Percentiles rank a stretch among this genome's conserved stretches.
Conservation (phyloP, 1,284 basidiomycete species). For the Sporisorium iseilematis-ciliati region DNA sequence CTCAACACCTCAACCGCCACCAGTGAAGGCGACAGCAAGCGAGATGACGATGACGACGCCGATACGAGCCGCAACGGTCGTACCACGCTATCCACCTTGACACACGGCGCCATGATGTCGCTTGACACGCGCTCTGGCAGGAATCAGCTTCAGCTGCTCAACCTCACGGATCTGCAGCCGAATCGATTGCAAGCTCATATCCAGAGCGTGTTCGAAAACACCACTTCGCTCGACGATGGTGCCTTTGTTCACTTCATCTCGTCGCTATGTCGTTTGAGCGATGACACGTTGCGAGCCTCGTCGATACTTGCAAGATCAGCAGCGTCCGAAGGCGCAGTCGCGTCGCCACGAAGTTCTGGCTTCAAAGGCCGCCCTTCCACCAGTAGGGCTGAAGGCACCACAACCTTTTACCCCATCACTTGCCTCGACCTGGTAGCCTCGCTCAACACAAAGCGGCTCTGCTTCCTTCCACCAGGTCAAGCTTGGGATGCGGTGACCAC, state of each 20-base stretch:
- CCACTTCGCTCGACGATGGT: constrained; percentile 79
- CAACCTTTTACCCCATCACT: constrained; percentile 78
- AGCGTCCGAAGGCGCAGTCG: constrained; percentile 1
- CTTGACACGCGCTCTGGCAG: constrained; percentile 44
- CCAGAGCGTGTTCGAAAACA: constrained; percentile 69
- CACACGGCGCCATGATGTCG: constrained; percentile 36
- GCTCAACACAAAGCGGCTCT: constrained; percentile 86
- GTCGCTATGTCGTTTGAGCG: constrained; percentile 85
- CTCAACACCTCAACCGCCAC: constrained; percentile 4
- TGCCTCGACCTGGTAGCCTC: constrained; percentile 83
- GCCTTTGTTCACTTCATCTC: constrained; percentile 85
- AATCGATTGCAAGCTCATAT: constrained; percentile 44
- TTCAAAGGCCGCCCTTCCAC: constrained; percentile 8
- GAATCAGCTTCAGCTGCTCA: constrained; percentile 44
- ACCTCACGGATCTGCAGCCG: constrained; percentile 34
- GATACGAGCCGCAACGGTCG: constrained; percentile 19
- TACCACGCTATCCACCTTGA: constrained; percentile 43
- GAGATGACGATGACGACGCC: constrained; percentile 5
- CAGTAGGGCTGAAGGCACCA: constrained; percentile 5
- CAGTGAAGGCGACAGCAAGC: not conserved
- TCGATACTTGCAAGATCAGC: constrained; percentile 4
- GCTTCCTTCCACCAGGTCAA: constrained; percentile 81
- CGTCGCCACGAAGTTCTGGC: constrained; percentile 26
- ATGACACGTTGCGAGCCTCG: constrained; percentile 56
- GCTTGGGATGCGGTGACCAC: constrained; percentile 85